A percentile compares a stretch with the other conserved stretches of the same genome.
phyloP scores from a whole-genome alignment of 257 asterid genomes.

The Salvia miltiorrhiza region DNA sequence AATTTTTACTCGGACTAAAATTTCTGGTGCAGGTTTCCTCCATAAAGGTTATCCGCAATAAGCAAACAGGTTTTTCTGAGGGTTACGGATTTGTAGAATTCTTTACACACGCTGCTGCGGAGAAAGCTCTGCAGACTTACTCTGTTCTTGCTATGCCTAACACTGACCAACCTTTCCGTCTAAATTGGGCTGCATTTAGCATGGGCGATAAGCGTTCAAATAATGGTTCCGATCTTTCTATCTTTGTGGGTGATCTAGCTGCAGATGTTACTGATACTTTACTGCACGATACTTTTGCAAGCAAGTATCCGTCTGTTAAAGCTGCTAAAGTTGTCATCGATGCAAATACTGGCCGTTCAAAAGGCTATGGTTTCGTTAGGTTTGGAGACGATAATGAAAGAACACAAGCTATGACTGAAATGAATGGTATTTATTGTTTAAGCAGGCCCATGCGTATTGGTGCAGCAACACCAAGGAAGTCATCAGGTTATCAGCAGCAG shows the following conservation, averaged over 20 bases:
- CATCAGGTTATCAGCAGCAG: slow-evolving; percentile 70
- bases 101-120: slow-evolving; percentile 75
- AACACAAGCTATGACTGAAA: slow-evolving; percentile 78
- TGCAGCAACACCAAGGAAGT: slow-evolving; percentile 86
- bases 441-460: slow-evolving; percentile 94
- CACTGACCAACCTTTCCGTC: slow-evolving; percentile 75
- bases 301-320: slow-evolving; percentile 78
- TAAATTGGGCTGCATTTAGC: slow-evolving; percentile 98
- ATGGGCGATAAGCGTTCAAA: slow-evolving; percentile 81
- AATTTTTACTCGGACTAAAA: neutral
- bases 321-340: slow-evolving; percentile 91
- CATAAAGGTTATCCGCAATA: slow-evolving; percentile 86
- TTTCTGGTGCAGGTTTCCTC: slow-evolving; percentile 59
- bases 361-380: slow-evolving; percentile 93
- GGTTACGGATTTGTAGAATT: slow-evolving; percentile 96
- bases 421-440: slow-evolving; percentile 81
- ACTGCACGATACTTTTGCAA: slow-evolving; percentile 68
- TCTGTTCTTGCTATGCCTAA: slow-evolving; percentile 71
- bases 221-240: slow-evolving; percentile 78
- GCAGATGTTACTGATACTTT: slow-evolving; percentile 86
- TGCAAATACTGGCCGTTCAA: slow-evolving; percentile 83
- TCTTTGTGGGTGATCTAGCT: slow-evolving; percentile 94
- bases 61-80: slow-evolving; percentile 82
- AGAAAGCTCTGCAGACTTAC: slow-evolving; percentile 69
- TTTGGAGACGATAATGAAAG: slow-evolving; percentile 90